Conservation (phyloP, 2,329 filamentous ascomycete genomes). For the Aspergillus sp. region DNA sequence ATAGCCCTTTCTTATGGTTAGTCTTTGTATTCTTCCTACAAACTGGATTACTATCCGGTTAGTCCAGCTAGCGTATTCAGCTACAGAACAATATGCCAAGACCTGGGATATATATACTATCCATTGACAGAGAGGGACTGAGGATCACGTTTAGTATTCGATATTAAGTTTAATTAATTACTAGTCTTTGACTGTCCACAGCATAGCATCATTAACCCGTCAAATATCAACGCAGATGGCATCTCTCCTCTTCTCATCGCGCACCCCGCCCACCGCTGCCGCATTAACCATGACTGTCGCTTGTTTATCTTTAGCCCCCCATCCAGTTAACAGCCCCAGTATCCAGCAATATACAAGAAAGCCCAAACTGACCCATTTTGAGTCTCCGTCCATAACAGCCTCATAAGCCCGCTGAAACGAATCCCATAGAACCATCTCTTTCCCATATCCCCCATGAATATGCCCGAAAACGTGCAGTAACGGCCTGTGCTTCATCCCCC, state of each 20-base stretch:
- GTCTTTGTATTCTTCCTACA: too few species aligned
- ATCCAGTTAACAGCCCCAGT: too few species aligned
- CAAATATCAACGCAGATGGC: constrained; percentile 4
- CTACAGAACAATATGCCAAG: too few species aligned
- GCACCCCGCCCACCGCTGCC: constrained; percentile 10
- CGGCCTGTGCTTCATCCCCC: constrained; percentile 70
- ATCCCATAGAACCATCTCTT: constrained; percentile 67
- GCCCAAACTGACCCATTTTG: neutral
- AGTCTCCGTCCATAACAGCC: constrained; percentile 41
- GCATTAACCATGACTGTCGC: constrained; percentile 13
- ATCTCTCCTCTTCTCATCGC: constrained; percentile 10
- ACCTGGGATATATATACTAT: too few species aligned
- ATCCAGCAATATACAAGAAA: neutral
- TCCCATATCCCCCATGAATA: constrained; percentile 70
- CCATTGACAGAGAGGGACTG: too few species aligned
- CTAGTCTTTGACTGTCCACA: too few species aligned
- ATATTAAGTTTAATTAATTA: too few species aligned
- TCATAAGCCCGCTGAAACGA: constrained; percentile 67
- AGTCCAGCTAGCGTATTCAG: too few species aligned
- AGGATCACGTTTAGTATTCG: too few species aligned
- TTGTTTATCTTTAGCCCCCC: neutral
- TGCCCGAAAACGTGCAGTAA: constrained; percentile 80
- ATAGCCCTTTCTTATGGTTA: too few species aligned
- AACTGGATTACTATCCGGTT: too few species aligned
- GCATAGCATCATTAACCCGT: neutral